Evolutionary conservation across 2,329 filamentous ascomycete species (phyloP), one percentile per base, ranked within the genome.

Genomic region (Fusarium burgessii): DNA sequence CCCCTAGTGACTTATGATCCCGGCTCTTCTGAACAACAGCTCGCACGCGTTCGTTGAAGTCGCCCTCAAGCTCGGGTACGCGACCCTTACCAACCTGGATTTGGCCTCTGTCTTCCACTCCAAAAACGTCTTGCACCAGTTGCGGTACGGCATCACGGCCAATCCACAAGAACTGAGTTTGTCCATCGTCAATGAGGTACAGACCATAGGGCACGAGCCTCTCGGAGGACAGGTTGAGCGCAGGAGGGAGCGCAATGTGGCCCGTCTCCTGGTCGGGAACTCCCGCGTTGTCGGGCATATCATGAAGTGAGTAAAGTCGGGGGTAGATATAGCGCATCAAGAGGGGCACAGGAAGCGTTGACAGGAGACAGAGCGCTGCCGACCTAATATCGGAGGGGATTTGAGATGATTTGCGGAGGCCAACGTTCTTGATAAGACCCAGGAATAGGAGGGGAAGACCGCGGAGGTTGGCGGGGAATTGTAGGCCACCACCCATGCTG

Each of bases 81-180:
- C 90, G 89, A 27, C 91, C 91, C 87, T 99, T 99, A 80, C 96
- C 96, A 70, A 98, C 93, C 73, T 94, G 94, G 67, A 99, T 85
- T 78, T 94, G 92, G 41, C 90, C 91, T 78, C 93, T 91, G 81
- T 98, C 95, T 47, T 91, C 87, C 14, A 96, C 87, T 27, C 94
- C 95, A 79, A 99, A 99, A 9, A 98, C 95, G 76, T 99, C 96
- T 56, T 88, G 82, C 42, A 98, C 85, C 35, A 99, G 87, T 78
- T 97, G 94, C 3, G 94, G 94, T 32, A 99, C 94, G 2, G 95
- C 92, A 74, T 99, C 95, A 38, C 95, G 91, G 17, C 96, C 96
- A 23, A 98, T 88, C 96, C 96, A 99, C 50, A 99, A 83, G 87
- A 99, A 99, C 80, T 99, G 96, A 9, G 94, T 98, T 82, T 98